Conservation (phyloP, 306 rosid species). For the apple (Malus domestica) region ASM211411v1 NC_041792.1:22927407-22927906, state of each 20-base stretch:
- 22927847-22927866: no score
- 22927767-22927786: not conserved
- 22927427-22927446: conserved; percentile 10
- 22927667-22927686: not conserved
- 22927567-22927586: conserved; percentile 73
- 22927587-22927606: conserved; percentile 23
- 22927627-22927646: not conserved
- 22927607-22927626: not conserved
- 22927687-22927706: not conserved
- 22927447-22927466: conserved; percentile 29
- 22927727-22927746: not conserved
- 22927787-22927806: no score
- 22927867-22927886: no score
- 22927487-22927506: conserved; percentile 38
- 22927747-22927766: not conserved
- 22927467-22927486: conserved; percentile 39
- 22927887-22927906: no score
- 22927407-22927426: conserved; percentile 16
- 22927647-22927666: not conserved
- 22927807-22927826: not conserved
- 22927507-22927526: conserved; percentile 57
- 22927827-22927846: not conserved
- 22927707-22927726: not conserved
- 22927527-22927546: conserved; percentile 48
- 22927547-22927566: conserved; percentile 44